phyloP scores from a whole-genome alignment of 208 protist genomes.

The Crithidia acanthocephali region DNA sequence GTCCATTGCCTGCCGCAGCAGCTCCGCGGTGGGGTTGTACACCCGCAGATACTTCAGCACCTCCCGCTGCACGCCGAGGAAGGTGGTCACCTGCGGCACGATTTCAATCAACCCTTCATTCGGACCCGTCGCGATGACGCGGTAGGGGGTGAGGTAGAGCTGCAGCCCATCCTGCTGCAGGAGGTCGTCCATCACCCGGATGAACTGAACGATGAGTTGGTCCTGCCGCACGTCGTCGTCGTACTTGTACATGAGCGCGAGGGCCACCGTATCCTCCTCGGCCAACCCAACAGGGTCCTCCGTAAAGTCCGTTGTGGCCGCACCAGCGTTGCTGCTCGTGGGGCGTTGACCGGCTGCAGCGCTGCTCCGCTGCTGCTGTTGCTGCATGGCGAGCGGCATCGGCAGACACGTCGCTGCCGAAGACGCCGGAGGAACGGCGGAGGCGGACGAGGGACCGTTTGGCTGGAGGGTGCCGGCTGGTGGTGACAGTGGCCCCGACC shows the following conservation, averaged over 20 bases:
- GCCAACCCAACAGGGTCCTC: constrained; percentile 8
- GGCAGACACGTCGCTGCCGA: constrained; percentile 1
- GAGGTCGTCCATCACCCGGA: constrained; percentile 91
- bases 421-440: not conserved
- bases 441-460: not conserved
- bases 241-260: constrained; percentile 92
- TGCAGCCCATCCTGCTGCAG: constrained; percentile 94
- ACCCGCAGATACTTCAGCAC: constrained; percentile 69
- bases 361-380: not conserved
- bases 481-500: no score
- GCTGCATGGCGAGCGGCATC: constrained; percentile 29
- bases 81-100: constrained; percentile 83
- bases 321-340: not conserved
- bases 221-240: constrained; percentile 98
- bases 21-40: constrained; percentile 76
- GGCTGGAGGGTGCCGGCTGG: no score
- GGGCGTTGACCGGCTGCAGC: not conserved
- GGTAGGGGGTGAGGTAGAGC: constrained; percentile 94
- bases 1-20: constrained; percentile 80
- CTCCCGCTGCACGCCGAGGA: constrained; percentile 80
- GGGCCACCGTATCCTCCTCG: constrained; percentile 21
- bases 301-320: not conserved
- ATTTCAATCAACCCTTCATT: constrained; percentile 85
- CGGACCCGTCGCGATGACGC: constrained; percentile 85
- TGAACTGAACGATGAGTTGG: constrained; percentile 96